phyloP scores from a whole-genome alignment of 2,329 filamentous ascomycete species.

The Coleophoma eucalyptorum region DNA sequence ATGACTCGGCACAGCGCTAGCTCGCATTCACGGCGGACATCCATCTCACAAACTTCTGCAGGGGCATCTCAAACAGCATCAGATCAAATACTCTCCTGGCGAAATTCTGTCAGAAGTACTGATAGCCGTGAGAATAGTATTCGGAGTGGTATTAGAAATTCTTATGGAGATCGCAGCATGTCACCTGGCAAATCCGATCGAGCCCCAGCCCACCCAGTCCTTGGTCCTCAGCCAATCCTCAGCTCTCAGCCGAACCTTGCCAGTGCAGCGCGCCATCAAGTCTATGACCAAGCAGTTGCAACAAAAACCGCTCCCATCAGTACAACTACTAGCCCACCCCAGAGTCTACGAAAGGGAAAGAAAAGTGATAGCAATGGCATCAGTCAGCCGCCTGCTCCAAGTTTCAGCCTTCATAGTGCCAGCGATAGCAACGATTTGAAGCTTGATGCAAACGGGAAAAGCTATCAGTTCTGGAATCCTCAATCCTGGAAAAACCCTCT shows the following conservation, averaged over 20 bases:
- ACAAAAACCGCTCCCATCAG: constrained; percentile 17
- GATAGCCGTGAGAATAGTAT: constrained; percentile 36
- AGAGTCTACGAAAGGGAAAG: constrained; percentile 14
- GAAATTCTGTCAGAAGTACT: constrained; percentile 61
- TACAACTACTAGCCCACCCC: constrained; percentile 21
- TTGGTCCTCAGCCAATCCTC: background rate
- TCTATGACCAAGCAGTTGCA: constrained; percentile 13
- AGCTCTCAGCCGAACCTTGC: constrained; percentile 20
- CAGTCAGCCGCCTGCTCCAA: constrained; percentile 46
- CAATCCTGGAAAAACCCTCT: constrained; percentile 40
- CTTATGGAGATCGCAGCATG: constrained; percentile 48
- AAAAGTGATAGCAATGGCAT: constrained; percentile 11
- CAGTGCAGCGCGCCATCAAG: constrained; percentile 22
- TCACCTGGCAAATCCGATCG: constrained; percentile 36
- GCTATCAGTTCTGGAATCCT: constrained; percentile 54
- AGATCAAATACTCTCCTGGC: constrained; percentile 86
- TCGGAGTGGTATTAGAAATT: constrained; percentile 34
- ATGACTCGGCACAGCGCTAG: constrained; percentile 45
- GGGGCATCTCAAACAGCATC: constrained; percentile 30
- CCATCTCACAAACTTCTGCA: constrained; percentile 28
- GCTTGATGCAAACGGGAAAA: constrained; percentile 35
- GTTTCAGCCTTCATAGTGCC: constrained; percentile 46
- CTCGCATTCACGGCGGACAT: constrained; percentile 38
- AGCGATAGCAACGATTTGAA: constrained; percentile 36
- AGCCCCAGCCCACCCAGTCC: background rate